These are phyloP conservation scores for Puccinia novopanici DNA, from an alignment of 1,284 basidiomycete genomes.

Conservation along the genomic window DNA sequence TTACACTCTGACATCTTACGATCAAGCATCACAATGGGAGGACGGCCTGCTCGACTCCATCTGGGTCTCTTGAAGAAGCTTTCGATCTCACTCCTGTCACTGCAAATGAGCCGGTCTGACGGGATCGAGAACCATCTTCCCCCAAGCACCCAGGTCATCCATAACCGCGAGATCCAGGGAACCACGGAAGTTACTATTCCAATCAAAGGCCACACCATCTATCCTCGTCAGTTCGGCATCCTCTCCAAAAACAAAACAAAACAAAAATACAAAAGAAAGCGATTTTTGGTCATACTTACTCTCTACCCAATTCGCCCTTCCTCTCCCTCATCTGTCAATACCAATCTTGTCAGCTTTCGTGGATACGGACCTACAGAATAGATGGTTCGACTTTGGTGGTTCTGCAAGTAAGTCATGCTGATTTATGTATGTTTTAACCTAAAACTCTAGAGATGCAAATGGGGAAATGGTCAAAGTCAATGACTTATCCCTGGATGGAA, in stretches of 20 bases:
- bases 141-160: conserved; percentile 9
- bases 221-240: conserved; percentile 36
- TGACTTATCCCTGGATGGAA: not conserved
- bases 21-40: conserved; percentile 1
- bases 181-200: conserved; percentile 41
- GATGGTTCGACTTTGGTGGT: conserved; percentile 86
- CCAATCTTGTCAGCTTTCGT: conserved; percentile 58
- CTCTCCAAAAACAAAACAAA: not conserved
- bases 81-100: conserved; percentile 18
- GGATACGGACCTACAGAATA: conserved; percentile 73
- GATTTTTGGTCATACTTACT: not conserved
- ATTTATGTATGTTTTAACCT: not conserved
- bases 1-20: not conserved
- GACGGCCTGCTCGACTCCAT: not conserved
- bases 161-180: conserved; percentile 41
- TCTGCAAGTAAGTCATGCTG: conserved; percentile 75
- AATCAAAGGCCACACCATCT: conserved; percentile 31
- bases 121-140: not conserved
- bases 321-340: not conserved
- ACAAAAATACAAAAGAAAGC: too few species aligned
- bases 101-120: not conserved
- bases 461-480: not conserved
- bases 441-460: not conserved
- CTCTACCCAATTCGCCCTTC: not conserved
- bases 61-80: conserved; percentile 8